Evolutionary conservation across 23 red algal genomes (phyloP).

Genomic region (Rhodosorus marinus): DNA sequence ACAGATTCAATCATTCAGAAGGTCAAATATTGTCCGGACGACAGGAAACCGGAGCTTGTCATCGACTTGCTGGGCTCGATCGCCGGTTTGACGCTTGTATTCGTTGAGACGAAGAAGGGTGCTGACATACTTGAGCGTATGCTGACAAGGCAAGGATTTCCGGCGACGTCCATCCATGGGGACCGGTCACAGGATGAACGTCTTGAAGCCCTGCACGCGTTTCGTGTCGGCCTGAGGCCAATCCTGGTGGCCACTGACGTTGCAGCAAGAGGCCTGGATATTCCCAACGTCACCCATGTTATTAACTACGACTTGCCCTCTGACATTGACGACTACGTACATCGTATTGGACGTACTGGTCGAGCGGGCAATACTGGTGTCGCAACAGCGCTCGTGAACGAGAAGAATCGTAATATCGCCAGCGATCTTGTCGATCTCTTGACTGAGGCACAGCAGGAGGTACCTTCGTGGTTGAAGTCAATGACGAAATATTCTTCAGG

Average conservation of each 20-base stretch:
- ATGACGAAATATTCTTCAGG: slow-evolving; percentile 42
- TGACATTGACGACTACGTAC: slow-evolving; percentile 6
- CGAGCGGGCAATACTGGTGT: slow-evolving; percentile 59
- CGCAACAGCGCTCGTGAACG: slow-evolving; percentile 85
- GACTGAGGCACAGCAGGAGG: slow-evolving; percentile 86
- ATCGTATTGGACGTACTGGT: slow-evolving; percentile 16
- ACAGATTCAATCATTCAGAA: neutral
- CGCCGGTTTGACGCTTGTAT: slow-evolving; percentile 15
- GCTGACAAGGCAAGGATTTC: neutral
- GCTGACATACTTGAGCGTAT: neutral
- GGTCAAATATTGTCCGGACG: neutral
- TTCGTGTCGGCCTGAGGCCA: slow-evolving; percentile 3
- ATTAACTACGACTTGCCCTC: slow-evolving; percentile 15
- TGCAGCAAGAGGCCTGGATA: slow-evolving; percentile 12
- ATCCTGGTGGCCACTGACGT: slow-evolving; percentile 24
- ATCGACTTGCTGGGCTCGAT: neutral
- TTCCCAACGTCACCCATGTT: slow-evolving; percentile 9
- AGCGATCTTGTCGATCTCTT: slow-evolving; percentile 69
- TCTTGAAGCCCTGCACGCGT: neutral
- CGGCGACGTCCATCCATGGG: slow-evolving; percentile 6
- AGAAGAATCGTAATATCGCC: slow-evolving; percentile 90
- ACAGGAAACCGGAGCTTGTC: neutral
- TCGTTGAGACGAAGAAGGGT: neutral
- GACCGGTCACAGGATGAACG: slow-evolving; percentile 8
- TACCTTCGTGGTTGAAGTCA: slow-evolving; percentile 56